Evolutionary conservation across 2,329 filamentous ascomycete genomes (phyloP).

Genomic region (Alternaria triticina): DNA sequence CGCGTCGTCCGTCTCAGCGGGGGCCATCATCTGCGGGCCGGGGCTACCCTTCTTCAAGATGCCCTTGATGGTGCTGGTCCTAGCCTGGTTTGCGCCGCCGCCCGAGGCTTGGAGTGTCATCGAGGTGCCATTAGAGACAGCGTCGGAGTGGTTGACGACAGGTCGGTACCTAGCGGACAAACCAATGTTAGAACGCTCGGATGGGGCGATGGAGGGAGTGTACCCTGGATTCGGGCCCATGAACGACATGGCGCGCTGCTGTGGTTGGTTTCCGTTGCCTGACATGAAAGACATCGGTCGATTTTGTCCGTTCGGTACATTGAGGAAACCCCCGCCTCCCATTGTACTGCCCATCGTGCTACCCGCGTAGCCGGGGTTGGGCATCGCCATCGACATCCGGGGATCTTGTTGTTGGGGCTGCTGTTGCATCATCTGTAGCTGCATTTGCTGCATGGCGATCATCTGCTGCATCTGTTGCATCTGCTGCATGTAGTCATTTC

Average conservation of each 20-base stretch:
- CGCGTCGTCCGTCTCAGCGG: constrained; percentile 36
- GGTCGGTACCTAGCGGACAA: constrained; percentile 89
- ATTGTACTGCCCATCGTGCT: constrained; percentile 29
- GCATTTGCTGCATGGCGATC: constrained; percentile 52
- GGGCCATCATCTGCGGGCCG: constrained; percentile 14
- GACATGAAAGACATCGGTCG: constrained; percentile 58
- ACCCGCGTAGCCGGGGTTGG: constrained; percentile 26
- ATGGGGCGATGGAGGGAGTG: constrained; percentile 89
- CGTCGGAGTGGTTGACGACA: constrained; percentile 64
- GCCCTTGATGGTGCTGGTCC: constrained; percentile 36
- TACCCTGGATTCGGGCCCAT: constrained; percentile 61
- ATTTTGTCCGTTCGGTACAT: constrained; percentile 41
- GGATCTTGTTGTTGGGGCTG: constrained; percentile 36
- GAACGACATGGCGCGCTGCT: constrained; percentile 40
- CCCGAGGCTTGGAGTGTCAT: constrained; percentile 43
- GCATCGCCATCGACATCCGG: constrained; percentile 33
- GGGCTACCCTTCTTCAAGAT: constrained; percentile 39
- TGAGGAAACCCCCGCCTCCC: constrained; percentile 35
- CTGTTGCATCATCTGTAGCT: constrained; percentile 66
- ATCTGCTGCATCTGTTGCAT: constrained; percentile 69
- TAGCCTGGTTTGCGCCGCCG: constrained; percentile 27
- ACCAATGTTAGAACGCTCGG: constrained; percentile 92
- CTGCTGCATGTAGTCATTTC: constrained; percentile 78
- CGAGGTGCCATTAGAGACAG: constrained; percentile 36
- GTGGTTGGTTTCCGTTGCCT: constrained; percentile 55